These are phyloP conservation scores for Nothophaeocryptopus gaeumannii DNA, from an alignment of 2,329 filamentous ascomycete genomes.

Conservation along the genomic window DNA sequence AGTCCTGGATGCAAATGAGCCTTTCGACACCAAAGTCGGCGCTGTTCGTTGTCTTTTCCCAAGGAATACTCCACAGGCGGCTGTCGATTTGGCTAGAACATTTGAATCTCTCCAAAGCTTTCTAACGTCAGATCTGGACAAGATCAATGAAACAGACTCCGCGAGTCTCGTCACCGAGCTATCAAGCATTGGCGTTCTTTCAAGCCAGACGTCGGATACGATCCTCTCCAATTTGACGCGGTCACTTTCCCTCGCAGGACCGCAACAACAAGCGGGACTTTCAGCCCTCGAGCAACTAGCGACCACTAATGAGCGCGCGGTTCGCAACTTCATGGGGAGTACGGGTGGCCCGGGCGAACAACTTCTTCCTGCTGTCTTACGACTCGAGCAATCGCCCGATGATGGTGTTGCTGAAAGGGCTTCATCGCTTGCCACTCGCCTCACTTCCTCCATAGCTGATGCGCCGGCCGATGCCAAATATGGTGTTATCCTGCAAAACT, in stretches of 20 bases:
- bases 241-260: conserved; percentile 37
- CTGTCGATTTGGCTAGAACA: conserved; percentile 36
- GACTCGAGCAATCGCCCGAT: conserved; percentile 52
- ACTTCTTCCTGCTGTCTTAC: conserved; percentile 52
- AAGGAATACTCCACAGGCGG: conserved; percentile 35
- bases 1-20: conserved; percentile 23
- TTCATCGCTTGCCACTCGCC: conserved; percentile 29
- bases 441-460: conserved; percentile 25
- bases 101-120: conserved; percentile 21
- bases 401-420: conserved; percentile 51
- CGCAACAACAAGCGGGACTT: conserved; percentile 9
- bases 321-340: conserved; percentile 47
- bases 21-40: conserved; percentile 17
- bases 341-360: conserved; percentile 47
- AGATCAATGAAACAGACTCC: background rate
- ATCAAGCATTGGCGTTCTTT: conserved; percentile 28
- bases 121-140: background rate
- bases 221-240: conserved; percentile 40
- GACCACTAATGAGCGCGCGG: conserved; percentile 35
- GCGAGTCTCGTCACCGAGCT: conserved; percentile 21
- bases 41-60: conserved; percentile 32
- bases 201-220: conserved; percentile 37
- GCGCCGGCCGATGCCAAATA: conserved; percentile 33
- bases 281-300: conserved; percentile 39
- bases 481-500: conserved; percentile 52